A percentile compares a stretch with the other conserved stretches of the same genome.
Evolutionary conservation across 192 early-diverging fungal species (phyloP).

Genomic region (Paraglomus occultum): DNA sequence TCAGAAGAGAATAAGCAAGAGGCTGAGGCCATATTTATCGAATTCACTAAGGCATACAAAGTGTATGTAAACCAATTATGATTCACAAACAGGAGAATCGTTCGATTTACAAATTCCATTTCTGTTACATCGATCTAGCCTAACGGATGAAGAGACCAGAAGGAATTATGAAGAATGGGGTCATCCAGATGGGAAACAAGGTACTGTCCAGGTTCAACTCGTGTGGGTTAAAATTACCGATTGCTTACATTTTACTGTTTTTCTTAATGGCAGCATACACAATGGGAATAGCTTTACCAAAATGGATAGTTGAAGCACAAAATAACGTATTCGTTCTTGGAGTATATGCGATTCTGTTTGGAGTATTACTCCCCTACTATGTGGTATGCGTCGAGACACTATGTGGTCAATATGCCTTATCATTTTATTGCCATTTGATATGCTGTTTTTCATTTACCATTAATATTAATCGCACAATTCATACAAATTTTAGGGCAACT

Average conservation of each 20-base stretch:
- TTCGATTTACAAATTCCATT: background rate
- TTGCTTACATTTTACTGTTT: background rate
- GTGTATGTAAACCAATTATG: slow-evolving; percentile 53
- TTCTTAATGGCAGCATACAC: slow-evolving; percentile 49
- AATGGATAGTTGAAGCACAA: slow-evolving; percentile 82
- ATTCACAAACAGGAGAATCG: background rate
- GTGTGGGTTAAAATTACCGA: slow-evolving; percentile 27
- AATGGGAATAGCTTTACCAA: slow-evolving; percentile 93
- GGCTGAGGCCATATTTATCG: slow-evolving; percentile 73
- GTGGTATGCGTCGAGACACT: slow-evolving; percentile 49
- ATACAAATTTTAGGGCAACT: slow-evolving; percentile 57
- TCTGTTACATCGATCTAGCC: slow-evolving; percentile 37
- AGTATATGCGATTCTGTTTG: slow-evolving; percentile 87
- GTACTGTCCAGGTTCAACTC: slow-evolving; percentile 27
- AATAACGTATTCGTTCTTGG: slow-evolving; percentile 81
- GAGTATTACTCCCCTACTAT: slow-evolving; percentile 80
- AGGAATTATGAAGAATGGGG: slow-evolving; percentile 95
- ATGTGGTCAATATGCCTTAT: background rate
- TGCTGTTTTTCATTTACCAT: background rate
- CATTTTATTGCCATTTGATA: background rate
- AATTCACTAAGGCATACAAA: slow-evolving; percentile 93
- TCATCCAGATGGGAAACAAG: slow-evolving; percentile 95
- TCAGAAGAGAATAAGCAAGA: slow-evolving; percentile 62
- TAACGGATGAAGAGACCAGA: slow-evolving; percentile 88
- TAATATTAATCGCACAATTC: background rate